Base-by-base conservation (phyloP, 768 basidiomycete species). In the Panellus pusillus region DNA sequence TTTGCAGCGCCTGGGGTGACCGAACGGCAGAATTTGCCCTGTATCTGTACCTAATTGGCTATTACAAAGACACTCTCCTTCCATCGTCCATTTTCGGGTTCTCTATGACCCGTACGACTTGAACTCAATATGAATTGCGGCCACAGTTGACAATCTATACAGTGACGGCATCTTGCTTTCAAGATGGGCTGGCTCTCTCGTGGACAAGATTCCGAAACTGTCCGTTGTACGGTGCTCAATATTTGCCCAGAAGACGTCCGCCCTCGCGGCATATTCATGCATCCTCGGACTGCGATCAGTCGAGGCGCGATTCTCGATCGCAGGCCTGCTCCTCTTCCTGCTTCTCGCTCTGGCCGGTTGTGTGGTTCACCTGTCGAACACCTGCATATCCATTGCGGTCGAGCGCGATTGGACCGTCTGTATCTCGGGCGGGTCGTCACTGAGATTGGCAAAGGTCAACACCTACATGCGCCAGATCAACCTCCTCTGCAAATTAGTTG, bases 371-470 rank as follows among this genome's bases (percentile, higher is more conserved):
- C 58, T 80, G 0, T 69, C 79, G 0, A 74, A 69, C 15, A 72
- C 72, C 3, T 68, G 72, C 13, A 73, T 78, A 31, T 69, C 74
- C 0, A 72, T 81, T 1, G 73, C 76, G 1, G 68, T 81, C 19
- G 76, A 81, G 58, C 64, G 79, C 12, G 81, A 82, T 52, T 82
- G 81, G 81, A 76, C 74, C 0, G 71, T 73, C 0, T 65, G 69
- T 13, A 77, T 81, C 47, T 69, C 76, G 0, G 61, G 64, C 1
- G 71, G 66, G 0, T 69, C 69, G 20, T 65, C 70, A 1, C 58
- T 53, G 1, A 55, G 57, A 2, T 68, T 81, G 9, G 74, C 76
- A 1, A 68, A 58, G 15, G 61, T 81, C 19, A 81, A 82, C 57
- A 75, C 77, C 4, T 73, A 62, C 43, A 66, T 75, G 39, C 58